Evolutionary conservation across 805 yeast genomes (phyloP).

Genomic region (Cyberlindnera euphorbiiphila): DNA sequence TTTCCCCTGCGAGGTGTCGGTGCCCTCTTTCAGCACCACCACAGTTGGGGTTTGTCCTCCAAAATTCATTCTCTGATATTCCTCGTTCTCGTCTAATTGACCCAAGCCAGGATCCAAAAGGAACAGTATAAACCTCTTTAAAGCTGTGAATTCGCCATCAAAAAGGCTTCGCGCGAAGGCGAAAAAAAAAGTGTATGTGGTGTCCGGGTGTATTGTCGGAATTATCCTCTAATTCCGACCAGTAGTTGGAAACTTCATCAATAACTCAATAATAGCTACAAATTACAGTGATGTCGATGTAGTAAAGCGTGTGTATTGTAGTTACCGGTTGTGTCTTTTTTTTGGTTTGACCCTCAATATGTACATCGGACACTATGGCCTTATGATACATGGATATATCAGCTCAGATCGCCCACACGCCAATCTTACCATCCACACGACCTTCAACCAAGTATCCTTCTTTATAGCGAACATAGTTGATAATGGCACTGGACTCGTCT

Average conservation of each 20-base stretch:
- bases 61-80: slow-evolving; percentile 66
- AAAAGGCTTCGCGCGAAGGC: background rate
- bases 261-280: too few species aligned
- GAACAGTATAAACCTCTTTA: background rate
- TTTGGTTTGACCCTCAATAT: too few species aligned
- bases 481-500: slow-evolving; percentile 29
- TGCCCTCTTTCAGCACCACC: slow-evolving; percentile 96
- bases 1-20: slow-evolving; percentile 93
- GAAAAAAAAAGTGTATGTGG: background rate
- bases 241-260: too few species aligned
- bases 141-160: slow-evolving; percentile 6
- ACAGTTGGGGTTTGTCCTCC: slow-evolving; percentile 96
- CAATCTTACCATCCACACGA: slow-evolving; percentile 53
- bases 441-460: slow-evolving; percentile 70
- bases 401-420: slow-evolving; percentile 55
- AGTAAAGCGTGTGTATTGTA: too few species aligned
- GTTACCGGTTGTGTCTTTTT: too few species aligned
- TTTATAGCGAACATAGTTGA: slow-evolving; percentile 45
- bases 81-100: too few species aligned
- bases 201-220: background rate
- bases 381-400: background rate
- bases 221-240: background rate
- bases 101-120: too few species aligned
- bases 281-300: too few species aligned
- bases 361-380: too few species aligned